Evolutionary conservation across 352 stramenopile species (phyloP).

Genomic region (Phytophthora foliorum): DNA sequence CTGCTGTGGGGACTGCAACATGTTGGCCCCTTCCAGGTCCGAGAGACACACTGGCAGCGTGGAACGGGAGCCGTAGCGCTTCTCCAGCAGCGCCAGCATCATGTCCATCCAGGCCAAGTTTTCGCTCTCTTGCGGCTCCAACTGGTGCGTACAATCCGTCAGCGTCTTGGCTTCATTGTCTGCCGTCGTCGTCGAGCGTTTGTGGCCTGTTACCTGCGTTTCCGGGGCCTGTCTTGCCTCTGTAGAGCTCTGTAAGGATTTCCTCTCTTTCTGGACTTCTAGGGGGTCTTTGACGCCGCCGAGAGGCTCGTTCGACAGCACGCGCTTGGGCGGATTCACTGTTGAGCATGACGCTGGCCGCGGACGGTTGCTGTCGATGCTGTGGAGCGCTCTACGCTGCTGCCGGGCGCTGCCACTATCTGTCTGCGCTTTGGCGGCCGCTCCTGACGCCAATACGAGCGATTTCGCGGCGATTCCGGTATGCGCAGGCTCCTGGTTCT

Average conservation of each 20-base stretch:
- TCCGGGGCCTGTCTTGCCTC: conserved; percentile 1
- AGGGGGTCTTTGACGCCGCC: background rate
- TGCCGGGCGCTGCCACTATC: conserved; percentile 7
- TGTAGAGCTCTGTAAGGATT: background rate
- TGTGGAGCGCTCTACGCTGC: conserved; percentile 40
- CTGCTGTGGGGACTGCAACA: conserved; percentile 39
- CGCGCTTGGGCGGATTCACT: conserved; percentile 2
- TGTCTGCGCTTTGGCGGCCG: conserved; percentile 17
- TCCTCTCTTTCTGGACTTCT: conserved; percentile 22
- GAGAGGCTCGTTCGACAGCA: conserved; percentile 1
- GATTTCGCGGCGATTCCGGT: conserved; percentile 8
- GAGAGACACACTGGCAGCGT: conserved; percentile 50
- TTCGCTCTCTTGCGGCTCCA: conserved; percentile 45
- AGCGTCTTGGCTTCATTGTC: background rate
- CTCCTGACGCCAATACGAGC: conserved; percentile 13
- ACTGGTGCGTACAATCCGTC: background rate
- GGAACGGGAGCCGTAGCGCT: conserved; percentile 52
- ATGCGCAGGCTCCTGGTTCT: conserved; percentile 43
- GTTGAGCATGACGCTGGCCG: background rate
- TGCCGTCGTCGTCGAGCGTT: conserved; percentile 5
- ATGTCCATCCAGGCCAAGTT: conserved; percentile 90
- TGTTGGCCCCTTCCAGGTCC: conserved; percentile 51
- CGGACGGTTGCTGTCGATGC: conserved; percentile 38
- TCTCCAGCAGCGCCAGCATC: conserved; percentile 77
- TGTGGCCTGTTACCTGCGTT: conserved; percentile 8